Evolutionary conservation across 805 yeast genomes (phyloP).

Genomic region (Myxozyma monticola): DNA sequence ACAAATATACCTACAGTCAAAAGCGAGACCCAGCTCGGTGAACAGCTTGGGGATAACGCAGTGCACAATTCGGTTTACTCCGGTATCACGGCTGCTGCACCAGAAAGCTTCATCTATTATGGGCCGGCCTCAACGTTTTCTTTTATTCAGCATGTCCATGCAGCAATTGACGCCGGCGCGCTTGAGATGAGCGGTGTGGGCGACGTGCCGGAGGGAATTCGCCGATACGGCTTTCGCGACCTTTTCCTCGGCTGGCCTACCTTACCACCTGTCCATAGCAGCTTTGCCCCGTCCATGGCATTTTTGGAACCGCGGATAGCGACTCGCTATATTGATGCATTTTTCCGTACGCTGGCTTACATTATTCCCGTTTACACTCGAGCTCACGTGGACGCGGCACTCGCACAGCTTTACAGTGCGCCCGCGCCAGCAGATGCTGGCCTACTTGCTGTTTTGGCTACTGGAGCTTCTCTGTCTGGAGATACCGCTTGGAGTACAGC

Average conservation of each 20-base stretch:
- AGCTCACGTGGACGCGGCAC: conserved; percentile 10
- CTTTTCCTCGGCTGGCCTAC: conserved; percentile 21
- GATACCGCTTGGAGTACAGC: conserved; percentile 19
- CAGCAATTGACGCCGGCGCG: conserved; percentile 20
- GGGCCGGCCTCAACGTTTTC: conserved; percentile 31
- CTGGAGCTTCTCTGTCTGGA: conserved; percentile 25
- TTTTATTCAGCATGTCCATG: conserved; percentile 29
- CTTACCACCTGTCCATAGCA: no score
- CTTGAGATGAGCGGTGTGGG: conserved; percentile 25
- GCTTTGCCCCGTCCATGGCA: no score
- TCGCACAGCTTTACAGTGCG: conserved; percentile 10
- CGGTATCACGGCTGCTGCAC: conserved; percentile 23
- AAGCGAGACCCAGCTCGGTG: background rate
- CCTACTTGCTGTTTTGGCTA: conserved; percentile 18
- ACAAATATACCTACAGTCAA: background rate
- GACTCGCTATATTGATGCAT: conserved; percentile 16
- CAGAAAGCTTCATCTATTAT: conserved; percentile 28
- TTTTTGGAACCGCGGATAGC: conserved; percentile 19
- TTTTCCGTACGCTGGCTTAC: conserved; percentile 17
- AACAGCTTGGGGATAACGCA: conserved; percentile 4
- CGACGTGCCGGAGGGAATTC: conserved; percentile 29
- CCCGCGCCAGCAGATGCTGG: conserved; percentile 14
- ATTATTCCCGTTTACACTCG: conserved; percentile 26
- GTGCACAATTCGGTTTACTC: conserved; percentile 23
- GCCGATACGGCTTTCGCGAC: conserved; percentile 25